These are phyloP conservation scores for Lactarius sanguifluus DNA, from an alignment of 768 basidiomycete species.

Conservation along the genomic window DNA sequence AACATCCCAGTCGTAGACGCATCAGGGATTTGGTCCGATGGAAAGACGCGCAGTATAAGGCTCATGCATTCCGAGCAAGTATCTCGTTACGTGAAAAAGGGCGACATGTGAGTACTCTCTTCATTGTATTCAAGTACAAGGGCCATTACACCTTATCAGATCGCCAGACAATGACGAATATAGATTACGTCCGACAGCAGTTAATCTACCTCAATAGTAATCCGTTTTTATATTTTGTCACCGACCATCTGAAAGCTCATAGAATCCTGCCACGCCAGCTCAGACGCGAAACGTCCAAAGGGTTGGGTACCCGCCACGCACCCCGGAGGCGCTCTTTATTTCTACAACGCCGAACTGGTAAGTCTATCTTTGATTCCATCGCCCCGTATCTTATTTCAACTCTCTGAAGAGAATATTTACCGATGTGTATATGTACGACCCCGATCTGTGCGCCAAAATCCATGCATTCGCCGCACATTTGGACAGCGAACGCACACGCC, in stretches of 20 bases:
- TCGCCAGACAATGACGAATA: not conserved
- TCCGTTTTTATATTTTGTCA: not conserved
- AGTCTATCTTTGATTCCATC: not conserved
- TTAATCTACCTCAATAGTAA: conserved; percentile 9
- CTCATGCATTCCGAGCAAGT: conserved; percentile 22
- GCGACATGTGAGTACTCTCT: conserved; percentile 15
- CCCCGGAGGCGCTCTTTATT: conserved; percentile 22
- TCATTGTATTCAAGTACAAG: not conserved
- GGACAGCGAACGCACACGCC: not conserved
- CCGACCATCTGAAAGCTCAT: not conserved
- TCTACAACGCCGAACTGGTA: conserved; percentile 11
- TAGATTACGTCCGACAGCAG: not conserved
- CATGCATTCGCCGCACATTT: not conserved
- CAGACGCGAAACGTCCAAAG: not conserved
- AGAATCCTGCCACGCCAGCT: not conserved
- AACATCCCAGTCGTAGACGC: not conserved
- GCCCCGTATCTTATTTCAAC: not conserved
- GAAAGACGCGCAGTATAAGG: not conserved
- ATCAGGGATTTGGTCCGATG: not conserved
- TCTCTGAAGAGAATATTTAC: conserved; percentile 15
- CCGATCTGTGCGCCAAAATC: conserved; percentile 1
- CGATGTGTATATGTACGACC: conserved; percentile 25
- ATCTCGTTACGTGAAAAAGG: conserved; percentile 16
- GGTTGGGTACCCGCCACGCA: conserved; percentile 7
- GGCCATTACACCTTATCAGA: conserved; percentile 2